Evolutionary conservation across 306 rosid species (phyloP), one percentile per base, ranked within the genome.

Genomic region (Prunus mongolica): DNA sequence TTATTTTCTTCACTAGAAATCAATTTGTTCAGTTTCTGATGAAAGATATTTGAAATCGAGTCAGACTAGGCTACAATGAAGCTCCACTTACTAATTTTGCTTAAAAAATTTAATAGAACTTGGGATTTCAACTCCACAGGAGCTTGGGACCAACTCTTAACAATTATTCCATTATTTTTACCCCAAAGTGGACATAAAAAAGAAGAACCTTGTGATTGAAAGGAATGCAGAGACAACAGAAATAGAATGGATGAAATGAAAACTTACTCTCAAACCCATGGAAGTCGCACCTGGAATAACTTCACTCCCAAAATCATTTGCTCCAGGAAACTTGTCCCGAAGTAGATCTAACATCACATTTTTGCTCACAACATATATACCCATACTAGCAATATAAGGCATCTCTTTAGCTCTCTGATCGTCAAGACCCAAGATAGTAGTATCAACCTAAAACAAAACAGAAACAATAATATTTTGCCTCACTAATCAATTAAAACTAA

Each of bases 361-460:
- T 86, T 92, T 96, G 87, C 98, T 96, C 76, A 96, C 91, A 71
- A 96, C 99, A 85, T 96, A 96, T 32, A 96, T 96, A 83, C 99
- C 99, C 98, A 96, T 96, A 84, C 98, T 96, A 57, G 99, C 99
- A 69, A 96, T 96, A 76, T 63, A 96, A 73, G 99, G 99, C 98
- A 90, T 80, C 83, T 92, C 97, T 81, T 92, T 91, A 8, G 99
- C 99, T 76, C 97, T 88, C 81, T 86, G 89, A 77, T 96, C 93
- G 71, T 92, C 99, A 62, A 96, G 99, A 72, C 99, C 99, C 83
- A 96, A 86, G 81, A 96, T 91, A 27, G 99, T 96, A 47, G 99
- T 92, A 84, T 96, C 99, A 75, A 96, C 99, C 98, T 93, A 65
- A 66, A 77, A 56, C 22, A 80, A 74, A 79, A 79, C 64, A 79